Evolutionary conservation across 805 yeast genomes (phyloP).

Genomic region (Metschnikowia cerradonensis): DNA sequence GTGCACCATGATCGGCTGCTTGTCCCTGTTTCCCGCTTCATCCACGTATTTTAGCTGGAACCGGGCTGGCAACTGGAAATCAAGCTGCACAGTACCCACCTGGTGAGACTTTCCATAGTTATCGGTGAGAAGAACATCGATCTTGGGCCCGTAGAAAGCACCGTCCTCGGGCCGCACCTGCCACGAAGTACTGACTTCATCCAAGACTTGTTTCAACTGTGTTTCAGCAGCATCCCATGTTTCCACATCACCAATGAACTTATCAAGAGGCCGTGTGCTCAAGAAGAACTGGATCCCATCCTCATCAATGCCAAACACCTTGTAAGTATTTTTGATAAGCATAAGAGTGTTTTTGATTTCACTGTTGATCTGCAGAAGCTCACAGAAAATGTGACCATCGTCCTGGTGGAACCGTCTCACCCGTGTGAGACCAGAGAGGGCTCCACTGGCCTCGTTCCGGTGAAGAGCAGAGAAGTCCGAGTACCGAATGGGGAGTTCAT

Average conservation of each 20-base stretch:
- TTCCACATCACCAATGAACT: constrained; percentile 68
- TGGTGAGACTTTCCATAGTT: constrained; percentile 80
- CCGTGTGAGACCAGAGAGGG: constrained; percentile 86
- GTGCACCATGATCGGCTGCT: constrained; percentile 90
- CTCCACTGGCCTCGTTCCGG: constrained; percentile 93
- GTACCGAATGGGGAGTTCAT: constrained; percentile 79
- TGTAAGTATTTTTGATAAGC: constrained; percentile 71
- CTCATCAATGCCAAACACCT: constrained; percentile 54
- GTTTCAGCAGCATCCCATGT: constrained; percentile 85
- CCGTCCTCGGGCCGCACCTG: constrained; percentile 87
- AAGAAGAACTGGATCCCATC: constrained; percentile 56
- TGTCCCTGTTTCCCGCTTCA: constrained; percentile 45
- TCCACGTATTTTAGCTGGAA: constrained; percentile 68
- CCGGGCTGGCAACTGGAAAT: constrained; percentile 87
- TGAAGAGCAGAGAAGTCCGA: constrained; percentile 92
- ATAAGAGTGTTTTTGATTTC: constrained; percentile 74
- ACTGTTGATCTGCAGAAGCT: constrained; percentile 62
- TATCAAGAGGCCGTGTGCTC: constrained; percentile 78
- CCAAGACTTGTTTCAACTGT: constrained; percentile 57
- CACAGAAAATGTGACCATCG: constrained; percentile 95
- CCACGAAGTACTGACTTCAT: constrained; percentile 57
- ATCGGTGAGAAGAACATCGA: constrained; percentile 81
- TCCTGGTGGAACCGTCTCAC: constrained; percentile 96
- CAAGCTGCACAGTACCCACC: constrained; percentile 92
- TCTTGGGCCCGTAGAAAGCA: constrained; percentile 95